Evolutionary conservation across 2,329 filamentous ascomycete species (phyloP).

Genomic region (Claviceps quebecensis): DNA sequence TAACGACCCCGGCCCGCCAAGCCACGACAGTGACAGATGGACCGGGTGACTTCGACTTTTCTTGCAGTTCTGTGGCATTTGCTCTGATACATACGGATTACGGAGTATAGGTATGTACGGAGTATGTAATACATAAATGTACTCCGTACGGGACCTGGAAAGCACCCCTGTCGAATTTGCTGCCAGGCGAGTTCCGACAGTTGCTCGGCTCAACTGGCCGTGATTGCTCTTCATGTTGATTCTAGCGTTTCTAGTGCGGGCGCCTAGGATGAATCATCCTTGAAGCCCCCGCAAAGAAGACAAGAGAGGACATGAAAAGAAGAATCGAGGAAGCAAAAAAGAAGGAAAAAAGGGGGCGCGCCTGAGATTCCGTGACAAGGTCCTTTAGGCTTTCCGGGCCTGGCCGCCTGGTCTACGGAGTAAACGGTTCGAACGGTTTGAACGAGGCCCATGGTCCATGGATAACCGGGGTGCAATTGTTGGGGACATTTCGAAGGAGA

Average conservation of each 20-base stretch:
- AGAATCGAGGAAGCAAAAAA: background rate
- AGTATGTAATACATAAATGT: too few relatives aligned
- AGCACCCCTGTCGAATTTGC: background rate
- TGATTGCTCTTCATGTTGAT: background rate
- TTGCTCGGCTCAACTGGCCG: background rate
- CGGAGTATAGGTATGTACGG: too few relatives aligned
- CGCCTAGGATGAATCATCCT: background rate
- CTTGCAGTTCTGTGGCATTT: too few relatives aligned
- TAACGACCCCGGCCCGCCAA: background rate
- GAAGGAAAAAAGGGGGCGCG: background rate
- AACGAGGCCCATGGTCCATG: background rate
- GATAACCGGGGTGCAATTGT: background rate
- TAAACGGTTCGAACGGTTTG: background rate
- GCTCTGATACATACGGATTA: too few relatives aligned
- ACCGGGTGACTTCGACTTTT: background rate
- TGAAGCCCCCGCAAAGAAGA: background rate
- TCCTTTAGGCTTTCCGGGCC: background rate
- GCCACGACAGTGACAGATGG: background rate
- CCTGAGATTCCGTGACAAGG: background rate
- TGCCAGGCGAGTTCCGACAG: background rate
- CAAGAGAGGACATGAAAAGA: background rate
- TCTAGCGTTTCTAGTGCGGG: background rate
- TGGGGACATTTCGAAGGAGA: background rate
- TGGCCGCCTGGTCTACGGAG: background rate
- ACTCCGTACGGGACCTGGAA: background rate